Percentiles rank a stretch among this genome's conserved stretches.
These are phyloP conservation scores for Phytophthora brassicae DNA, from an alignment of 352 stramenopile genomes.

Conservation along the genomic window DNA sequence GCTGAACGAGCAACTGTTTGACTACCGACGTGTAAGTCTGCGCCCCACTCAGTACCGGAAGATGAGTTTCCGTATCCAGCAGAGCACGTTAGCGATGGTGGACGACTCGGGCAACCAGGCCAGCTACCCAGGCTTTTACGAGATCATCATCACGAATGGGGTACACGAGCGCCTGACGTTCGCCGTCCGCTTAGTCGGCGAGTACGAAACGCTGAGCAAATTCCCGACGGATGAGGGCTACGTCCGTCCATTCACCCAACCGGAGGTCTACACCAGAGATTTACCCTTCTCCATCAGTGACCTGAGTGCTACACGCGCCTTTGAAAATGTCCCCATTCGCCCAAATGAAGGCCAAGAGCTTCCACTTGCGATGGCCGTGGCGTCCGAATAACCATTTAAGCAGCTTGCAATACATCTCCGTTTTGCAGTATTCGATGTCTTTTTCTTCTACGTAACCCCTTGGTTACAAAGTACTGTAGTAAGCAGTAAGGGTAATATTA, in stretches of 20 bases:
- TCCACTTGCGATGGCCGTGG: slow-evolving; percentile 11
- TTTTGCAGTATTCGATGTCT: no score
- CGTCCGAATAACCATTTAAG: slow-evolving; percentile 27
- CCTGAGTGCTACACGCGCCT: slow-evolving; percentile 10
- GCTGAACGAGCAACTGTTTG: slow-evolving; percentile 80
- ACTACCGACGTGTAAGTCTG: slow-evolving; percentile 63
- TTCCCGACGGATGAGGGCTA: slow-evolving; percentile 33
- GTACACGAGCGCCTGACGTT: slow-evolving; percentile 69
- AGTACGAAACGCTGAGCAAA: slow-evolving; percentile 43
- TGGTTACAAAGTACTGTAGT: no score
- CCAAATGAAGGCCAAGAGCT: background rate
- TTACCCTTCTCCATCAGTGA: no score
- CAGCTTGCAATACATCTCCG: background rate
- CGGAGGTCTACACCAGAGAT: background rate
- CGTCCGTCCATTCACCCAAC: background rate
- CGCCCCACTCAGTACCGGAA: slow-evolving; percentile 33
- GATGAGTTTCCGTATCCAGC: slow-evolving; percentile 46
- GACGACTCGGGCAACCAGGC: slow-evolving; percentile 57
- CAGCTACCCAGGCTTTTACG: slow-evolving; percentile 69
- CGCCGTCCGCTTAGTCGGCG: slow-evolving; percentile 50
- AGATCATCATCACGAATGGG: slow-evolving; percentile 75
- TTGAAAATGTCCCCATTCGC: slow-evolving; percentile 7
- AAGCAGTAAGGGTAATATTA: no score
- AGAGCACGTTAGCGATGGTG: slow-evolving; percentile 55
- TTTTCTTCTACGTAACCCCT: no score